Evolutionary conservation across 1,139 yeast species (phyloP), one percentile per base, ranked within the genome.

Genomic region (Debaryomycetaceae sp.): DNA sequence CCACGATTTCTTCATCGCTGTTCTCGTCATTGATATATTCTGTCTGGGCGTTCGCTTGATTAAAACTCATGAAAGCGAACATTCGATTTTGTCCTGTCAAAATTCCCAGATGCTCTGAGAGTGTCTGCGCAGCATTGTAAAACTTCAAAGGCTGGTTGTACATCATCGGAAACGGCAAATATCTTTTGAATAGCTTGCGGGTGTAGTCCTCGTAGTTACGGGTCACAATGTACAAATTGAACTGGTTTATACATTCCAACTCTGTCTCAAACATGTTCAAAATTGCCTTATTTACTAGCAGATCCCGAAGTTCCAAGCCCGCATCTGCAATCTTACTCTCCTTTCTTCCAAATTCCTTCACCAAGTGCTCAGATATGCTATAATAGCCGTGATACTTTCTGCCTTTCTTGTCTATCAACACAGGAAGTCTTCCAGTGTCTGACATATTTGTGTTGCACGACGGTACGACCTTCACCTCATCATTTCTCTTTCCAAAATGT

Each of bases 141-240:
- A 78, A 75, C 40, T 72, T 70, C 45, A 85, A 58, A 0, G 96
- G 90, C 37, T 87, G 83, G 49, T 82, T 83, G 62, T 87, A 88
- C 78, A 88, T 91, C 84, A 87, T 81, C 5, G 96, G 96, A 64
- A 88, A 88, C 3, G 93, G 88, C 34, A 87, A 67, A 49, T 81
- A 72, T 4, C 66, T 54, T 34, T 78, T 70, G 58, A 85, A 83
- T 24, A 79, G 60, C 39, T 83, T 82, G 45, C 95, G 70, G 1
- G 91, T 80, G 47, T 76, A 80, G 13, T 69, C 59, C 52, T 83
- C 90, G 60, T 85, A 88, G 62, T 87, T 87, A 31, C 66, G 68
- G 31, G 76, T 70, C 51, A 83, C 78, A 41, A 85, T 66, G 56
- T 78, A 88, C 37, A 83, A 63, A 45, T 82, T 80, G 61, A 85